Evolutionary conservation across 1,284 basidiomycete genomes (phyloP).

Genomic region (Kwoniella shivajii): DNA sequence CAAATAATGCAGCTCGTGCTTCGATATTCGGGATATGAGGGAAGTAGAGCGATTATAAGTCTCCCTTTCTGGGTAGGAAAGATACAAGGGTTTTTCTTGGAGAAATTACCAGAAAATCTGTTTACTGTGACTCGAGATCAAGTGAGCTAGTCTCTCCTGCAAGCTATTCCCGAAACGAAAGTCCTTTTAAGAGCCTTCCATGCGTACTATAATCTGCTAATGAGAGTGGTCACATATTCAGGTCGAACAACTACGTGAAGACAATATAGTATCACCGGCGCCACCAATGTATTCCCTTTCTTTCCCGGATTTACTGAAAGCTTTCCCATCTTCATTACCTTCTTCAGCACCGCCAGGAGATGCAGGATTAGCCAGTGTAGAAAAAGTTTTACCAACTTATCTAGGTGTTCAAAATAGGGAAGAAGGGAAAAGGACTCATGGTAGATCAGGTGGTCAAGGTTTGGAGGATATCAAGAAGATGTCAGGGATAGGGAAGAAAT

Average conservation of each 20-base stretch:
- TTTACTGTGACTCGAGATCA: constrained; percentile 69
- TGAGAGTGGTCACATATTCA: constrained; percentile 31
- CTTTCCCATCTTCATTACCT: constrained; percentile 47
- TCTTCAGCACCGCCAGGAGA: constrained; percentile 31
- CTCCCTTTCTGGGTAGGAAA: constrained; percentile 65
- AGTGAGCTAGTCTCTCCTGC: constrained; percentile 50
- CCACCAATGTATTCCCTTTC: constrained; percentile 51
- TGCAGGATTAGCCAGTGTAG: constrained; percentile 58
- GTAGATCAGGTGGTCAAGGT: constrained; percentile 18
- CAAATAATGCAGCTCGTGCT: constrained; percentile 67
- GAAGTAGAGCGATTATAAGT: constrained; percentile 61
- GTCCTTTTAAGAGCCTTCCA: neutral
- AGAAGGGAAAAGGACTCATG: constrained; percentile 48
- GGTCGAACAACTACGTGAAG: constrained; percentile 64
- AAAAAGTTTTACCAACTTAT: constrained; percentile 64
- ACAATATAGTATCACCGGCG: constrained; percentile 61
- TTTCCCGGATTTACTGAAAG: constrained; percentile 57
- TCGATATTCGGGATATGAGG: constrained; percentile 57
- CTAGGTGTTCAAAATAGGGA: constrained; percentile 41
- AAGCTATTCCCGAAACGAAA: neutral
- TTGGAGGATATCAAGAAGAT: constrained; percentile 26
- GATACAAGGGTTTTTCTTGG: constrained; percentile 64
- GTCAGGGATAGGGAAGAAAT: too few species aligned
- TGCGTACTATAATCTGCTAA: neutral
- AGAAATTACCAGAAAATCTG: constrained; percentile 64